Conservation (phyloP, 208 protist genomes). For the Blechomonas ayalai region DNA sequence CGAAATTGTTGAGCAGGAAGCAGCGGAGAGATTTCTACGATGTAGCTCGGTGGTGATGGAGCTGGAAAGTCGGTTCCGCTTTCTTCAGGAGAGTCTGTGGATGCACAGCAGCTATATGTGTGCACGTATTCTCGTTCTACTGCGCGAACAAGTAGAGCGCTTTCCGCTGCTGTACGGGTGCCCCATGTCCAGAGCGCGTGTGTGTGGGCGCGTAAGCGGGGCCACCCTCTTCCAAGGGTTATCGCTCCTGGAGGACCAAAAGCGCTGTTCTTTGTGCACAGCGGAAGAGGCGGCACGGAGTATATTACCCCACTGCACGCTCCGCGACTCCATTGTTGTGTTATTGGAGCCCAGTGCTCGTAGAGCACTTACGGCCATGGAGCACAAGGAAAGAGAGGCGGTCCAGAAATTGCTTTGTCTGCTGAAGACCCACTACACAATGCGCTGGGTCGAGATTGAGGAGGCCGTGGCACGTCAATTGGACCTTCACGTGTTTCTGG, state of each 20-base stretch:
- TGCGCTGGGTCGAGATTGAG: constrained; percentile 23
- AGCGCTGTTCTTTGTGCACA: neutral
- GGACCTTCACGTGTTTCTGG: neutral
- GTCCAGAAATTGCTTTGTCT: constrained; percentile 7
- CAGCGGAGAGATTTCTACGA: constrained; percentile 27
- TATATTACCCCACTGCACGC: constrained; percentile 3
- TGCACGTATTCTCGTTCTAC: no score
- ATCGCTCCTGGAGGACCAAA: constrained; percentile 13
- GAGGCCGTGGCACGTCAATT: constrained; percentile 14
- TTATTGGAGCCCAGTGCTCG: constrained; percentile 10
- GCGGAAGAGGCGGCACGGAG: constrained; percentile 1
- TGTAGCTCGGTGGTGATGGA: constrained; percentile 5
- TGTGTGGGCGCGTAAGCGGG: constrained; percentile 31
- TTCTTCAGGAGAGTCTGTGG: constrained; percentile 22
- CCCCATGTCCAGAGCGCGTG: constrained; percentile 27
- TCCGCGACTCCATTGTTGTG: constrained; percentile 1
- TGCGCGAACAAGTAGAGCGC: constrained; percentile 29
- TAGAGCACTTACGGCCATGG: constrained; percentile 6
- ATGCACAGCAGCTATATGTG: constrained; percentile 18
- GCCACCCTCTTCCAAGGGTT: constrained; percentile 35
- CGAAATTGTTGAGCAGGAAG: constrained; percentile 28
- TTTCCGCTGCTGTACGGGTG: constrained; percentile 46
- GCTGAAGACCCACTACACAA: constrained; percentile 21
- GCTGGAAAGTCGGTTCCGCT: constrained; percentile 36
- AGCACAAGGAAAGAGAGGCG: constrained; percentile 3